Conservation (phyloP, 306 rosid species). For the Medicago ruthenica region DNA sequence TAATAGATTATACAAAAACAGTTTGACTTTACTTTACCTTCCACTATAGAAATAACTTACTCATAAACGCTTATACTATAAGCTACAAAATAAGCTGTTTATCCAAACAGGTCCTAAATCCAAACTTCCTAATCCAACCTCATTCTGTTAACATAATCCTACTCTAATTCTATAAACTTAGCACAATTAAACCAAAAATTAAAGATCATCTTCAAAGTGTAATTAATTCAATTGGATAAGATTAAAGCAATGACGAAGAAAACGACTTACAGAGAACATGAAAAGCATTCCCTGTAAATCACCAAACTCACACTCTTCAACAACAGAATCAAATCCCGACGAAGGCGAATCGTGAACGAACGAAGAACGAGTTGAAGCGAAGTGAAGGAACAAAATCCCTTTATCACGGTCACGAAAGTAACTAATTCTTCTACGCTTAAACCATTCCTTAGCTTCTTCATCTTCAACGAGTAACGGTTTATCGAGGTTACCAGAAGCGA, state of each 20-base stretch:
- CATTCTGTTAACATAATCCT: neutral
- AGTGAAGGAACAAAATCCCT: constrained; percentile 73
- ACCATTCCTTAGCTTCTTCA: constrained; percentile 68
- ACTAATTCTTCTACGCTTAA: constrained; percentile 67
- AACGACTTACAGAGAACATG: constrained; percentile 86
- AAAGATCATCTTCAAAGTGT: neutral
- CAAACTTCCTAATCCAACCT: neutral
- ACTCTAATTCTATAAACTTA: constrained; percentile 27
- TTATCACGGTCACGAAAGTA: constrained; percentile 67
- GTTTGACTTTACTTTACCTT: too few species aligned
- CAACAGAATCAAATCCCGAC: constrained; percentile 58
- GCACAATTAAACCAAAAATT: neutral
- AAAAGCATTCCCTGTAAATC: constrained; percentile 88
- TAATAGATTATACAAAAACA: too few species aligned
- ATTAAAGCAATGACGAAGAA: neutral
- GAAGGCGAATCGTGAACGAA: constrained; percentile 38
- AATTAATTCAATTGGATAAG: neutral
- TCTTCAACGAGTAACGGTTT: constrained; percentile 53
- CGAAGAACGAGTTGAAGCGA: constrained; percentile 49
- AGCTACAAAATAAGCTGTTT: too few species aligned
- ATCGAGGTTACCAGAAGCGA: constrained; percentile 79
- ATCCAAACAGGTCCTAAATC: neutral
- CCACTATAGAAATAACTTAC: too few species aligned
- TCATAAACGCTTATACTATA: too few species aligned
- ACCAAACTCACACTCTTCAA: constrained; percentile 70